These are phyloP conservation scores for Diaporthe aspalathi DNA, from an alignment of 2,329 filamentous ascomycete species.

Conservation along the genomic window DNA sequence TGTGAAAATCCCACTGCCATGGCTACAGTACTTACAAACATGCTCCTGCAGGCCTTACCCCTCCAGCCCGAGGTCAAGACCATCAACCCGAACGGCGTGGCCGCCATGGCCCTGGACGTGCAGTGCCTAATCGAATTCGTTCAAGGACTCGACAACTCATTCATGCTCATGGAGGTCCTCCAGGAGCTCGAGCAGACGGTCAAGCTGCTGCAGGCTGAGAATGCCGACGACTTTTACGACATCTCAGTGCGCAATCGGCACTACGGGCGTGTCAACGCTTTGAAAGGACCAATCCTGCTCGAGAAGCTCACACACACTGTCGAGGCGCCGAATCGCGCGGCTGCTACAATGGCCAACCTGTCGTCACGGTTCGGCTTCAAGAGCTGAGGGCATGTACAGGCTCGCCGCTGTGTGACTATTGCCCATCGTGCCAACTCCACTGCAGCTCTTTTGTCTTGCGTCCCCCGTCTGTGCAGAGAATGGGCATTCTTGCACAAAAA, in stretches of 20 bases:
- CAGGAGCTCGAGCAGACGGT: constrained; percentile 96
- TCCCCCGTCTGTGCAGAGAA: not conserved
- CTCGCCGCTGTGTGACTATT: not conserved
- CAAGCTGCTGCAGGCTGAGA: constrained; percentile 85
- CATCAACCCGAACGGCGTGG: constrained; percentile 89
- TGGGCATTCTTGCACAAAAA: constrained; percentile 14
- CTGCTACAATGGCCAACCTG: constrained; percentile 76
- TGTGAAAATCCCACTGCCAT: too few relatives aligned
- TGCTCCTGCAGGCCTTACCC: constrained; percentile 71
- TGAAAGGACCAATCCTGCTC: constrained; percentile 88
- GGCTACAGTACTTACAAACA: constrained; percentile 36
- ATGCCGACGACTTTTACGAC: constrained; percentile 97
- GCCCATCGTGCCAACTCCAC: not conserved
- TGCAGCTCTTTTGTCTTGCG: not conserved
- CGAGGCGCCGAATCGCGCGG: constrained; percentile 67
- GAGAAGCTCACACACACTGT: constrained; percentile 82
- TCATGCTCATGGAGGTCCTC: constrained; percentile 88
- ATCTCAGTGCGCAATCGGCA: constrained; percentile 90
- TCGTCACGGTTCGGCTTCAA: constrained; percentile 81
- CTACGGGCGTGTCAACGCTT: constrained; percentile 90
- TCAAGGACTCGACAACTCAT: constrained; percentile 81
- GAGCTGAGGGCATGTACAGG: constrained; percentile 37
- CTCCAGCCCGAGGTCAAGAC: constrained; percentile 82
- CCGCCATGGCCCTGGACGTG: constrained; percentile 84
- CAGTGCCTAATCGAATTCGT: constrained; percentile 88